Conservation (phyloP, 1,284 basidiomycete genomes). For the Fomes fomentarius region DNA sequence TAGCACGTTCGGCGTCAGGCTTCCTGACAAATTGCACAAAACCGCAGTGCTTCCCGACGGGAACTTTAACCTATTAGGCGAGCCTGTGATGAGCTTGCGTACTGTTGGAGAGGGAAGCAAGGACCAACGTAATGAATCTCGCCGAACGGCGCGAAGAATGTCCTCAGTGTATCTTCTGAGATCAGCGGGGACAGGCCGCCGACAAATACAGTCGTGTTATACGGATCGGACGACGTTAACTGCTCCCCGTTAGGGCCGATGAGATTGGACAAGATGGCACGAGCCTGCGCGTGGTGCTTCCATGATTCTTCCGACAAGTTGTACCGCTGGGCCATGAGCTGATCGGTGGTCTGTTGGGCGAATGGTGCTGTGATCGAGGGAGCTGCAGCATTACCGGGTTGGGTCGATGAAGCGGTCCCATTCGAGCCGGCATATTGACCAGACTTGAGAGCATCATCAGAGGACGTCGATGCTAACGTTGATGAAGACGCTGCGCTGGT, state of each 20-base stretch:
- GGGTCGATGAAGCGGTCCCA: constrained; percentile 14
- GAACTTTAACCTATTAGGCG: constrained; percentile 81
- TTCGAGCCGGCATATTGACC: constrained; percentile 44
- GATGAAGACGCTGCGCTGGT: constrained; percentile 53
- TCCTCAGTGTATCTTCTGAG: constrained; percentile 84
- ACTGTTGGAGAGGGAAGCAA: constrained; percentile 3
- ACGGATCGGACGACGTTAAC: constrained; percentile 83
- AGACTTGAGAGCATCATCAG: constrained; percentile 46
- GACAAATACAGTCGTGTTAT: constrained; percentile 93
- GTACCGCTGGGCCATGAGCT: constrained; percentile 50
- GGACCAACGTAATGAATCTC: constrained; percentile 83
- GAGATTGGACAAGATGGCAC: constrained; percentile 76
- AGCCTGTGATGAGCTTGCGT: too few species aligned
- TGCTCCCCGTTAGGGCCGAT: constrained; percentile 86
- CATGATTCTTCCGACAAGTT: constrained; percentile 73
- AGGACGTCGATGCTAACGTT: constrained; percentile 45
- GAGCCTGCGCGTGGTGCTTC: constrained; percentile 81
- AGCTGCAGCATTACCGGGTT: constrained; percentile 17
- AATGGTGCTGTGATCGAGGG: constrained; percentile 46
- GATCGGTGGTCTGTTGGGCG: constrained; percentile 44
- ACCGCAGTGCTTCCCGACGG: constrained; percentile 93
- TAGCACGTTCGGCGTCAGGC: constrained; percentile 89
- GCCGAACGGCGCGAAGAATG: constrained; percentile 89
- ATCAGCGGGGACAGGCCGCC: constrained; percentile 87
- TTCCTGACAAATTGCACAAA: constrained; percentile 95